Base-by-base conservation (phyloP, 2,329 filamentous ascomycete genomes). In the Colletotrichum sp. region DNA sequence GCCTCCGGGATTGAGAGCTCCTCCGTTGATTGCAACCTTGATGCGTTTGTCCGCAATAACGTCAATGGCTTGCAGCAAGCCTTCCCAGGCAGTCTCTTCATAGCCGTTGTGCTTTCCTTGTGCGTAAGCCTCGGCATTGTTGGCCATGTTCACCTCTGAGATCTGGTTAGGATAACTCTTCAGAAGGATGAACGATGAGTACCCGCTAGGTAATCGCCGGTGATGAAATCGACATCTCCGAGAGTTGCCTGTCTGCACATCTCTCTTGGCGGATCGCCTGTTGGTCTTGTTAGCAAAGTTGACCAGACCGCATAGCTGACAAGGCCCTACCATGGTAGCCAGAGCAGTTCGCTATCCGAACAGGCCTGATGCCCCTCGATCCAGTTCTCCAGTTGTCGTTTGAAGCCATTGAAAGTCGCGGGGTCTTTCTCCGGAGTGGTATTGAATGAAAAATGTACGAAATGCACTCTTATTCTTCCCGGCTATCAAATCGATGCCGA, bases 61-160 rank as follows among this genome's bases (percentile, higher is more conserved):
- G 16, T 58, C 55, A 7, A 58, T 28, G 2, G 55, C n/a, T 7
- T 58, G 55, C 13, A 26, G 55, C 24, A 58, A 58, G 8, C 55
- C 55, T 24, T 58, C 26, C 55, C 55, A 58, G 21, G 55, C 55
- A 26, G 55, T 58, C 24, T 58, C 55, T 1, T 58, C 55, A 18
- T 58, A 58, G 21, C 55, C 55, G 26, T 9, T 28, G 4, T 58
- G 55, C 26, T 58, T 58, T 58, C 24, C 24, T 28, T 58, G 21
- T 24, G 55, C 55, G 1, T 58, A 58, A 9, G 55, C 24, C 55
- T 58, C 14, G 5, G 55, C 55, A 18, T 58, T 58, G 14, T 58
- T 58, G 55, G 55, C 55, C 55, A 58, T 58, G 55, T 58, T 58
- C 21, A 58, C 55, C 21, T 58, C 55, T 58, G 21, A 16, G 9